A percentile compares a stretch with the other conserved stretches of the same genome.
These are phyloP conservation scores for Colletotrichum chrysophilum DNA, from an alignment of 2,329 filamentous ascomycete species.

Conservation along the genomic window DNA sequence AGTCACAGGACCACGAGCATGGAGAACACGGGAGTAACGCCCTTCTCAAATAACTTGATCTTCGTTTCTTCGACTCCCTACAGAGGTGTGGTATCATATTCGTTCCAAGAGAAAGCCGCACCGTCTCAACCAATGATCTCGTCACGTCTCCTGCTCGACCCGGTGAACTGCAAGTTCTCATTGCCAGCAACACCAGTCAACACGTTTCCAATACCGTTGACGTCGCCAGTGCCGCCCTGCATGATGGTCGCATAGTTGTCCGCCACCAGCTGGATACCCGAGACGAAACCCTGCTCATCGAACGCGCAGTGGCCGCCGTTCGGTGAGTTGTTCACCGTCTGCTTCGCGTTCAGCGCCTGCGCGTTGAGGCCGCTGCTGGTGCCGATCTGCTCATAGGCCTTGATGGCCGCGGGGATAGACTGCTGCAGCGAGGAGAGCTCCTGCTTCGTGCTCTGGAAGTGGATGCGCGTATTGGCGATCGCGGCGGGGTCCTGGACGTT, in stretches of 20 bases:
- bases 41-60: not conserved
- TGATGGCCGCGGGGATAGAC: slow-evolving; percentile 54
- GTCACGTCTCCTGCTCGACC: slow-evolving; percentile 5
- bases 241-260: slow-evolving; percentile 58
- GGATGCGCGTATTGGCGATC: slow-evolving; percentile 52
- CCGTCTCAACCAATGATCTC: slow-evolving; percentile 11
- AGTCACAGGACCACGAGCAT: not conserved
- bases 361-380: slow-evolving; percentile 45
- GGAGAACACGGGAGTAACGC: not conserved
- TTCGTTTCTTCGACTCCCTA: not conserved
- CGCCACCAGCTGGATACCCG: slow-evolving; percentile 62
- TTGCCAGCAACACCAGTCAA: slow-evolving; percentile 53
- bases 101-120: not conserved
- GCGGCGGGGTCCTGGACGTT: slow-evolving; percentile 48
- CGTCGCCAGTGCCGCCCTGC: slow-evolving; percentile 54
- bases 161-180: slow-evolving; percentile 47
- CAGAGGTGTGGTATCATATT: not conserved
- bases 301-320: slow-evolving; percentile 64
- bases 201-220: slow-evolving; percentile 54
- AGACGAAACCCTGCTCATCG: slow-evolving; percentile 57
- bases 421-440: slow-evolving; percentile 55
- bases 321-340: slow-evolving; percentile 63
- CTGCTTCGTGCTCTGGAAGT: slow-evolving; percentile 60
- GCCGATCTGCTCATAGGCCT: slow-evolving; percentile 56
- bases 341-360: slow-evolving; percentile 51